phyloP scores from a whole-genome alignment of 1,284 basidiomycete species.

The Macrocystidia cucumis region DNA sequence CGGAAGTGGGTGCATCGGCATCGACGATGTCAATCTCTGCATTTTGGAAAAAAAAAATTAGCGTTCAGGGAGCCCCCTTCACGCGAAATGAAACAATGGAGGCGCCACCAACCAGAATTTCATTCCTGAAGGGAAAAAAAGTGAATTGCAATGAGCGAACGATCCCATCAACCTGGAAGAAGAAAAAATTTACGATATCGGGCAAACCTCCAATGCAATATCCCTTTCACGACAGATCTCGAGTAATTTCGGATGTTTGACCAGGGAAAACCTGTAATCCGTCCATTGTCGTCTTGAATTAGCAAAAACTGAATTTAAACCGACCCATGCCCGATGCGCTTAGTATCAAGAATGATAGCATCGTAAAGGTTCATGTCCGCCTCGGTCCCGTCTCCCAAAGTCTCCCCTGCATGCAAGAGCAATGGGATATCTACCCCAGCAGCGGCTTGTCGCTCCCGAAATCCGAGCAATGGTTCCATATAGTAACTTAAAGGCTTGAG shows the following conservation, averaged over 20 bases:
- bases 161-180: neutral
- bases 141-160: neutral
- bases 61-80: neutral
- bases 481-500: conserved; percentile 59
- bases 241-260: conserved; percentile 68
- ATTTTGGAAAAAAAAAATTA: neutral
- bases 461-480: conserved; percentile 51
- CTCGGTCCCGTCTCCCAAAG: conserved; percentile 60
- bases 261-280: conserved; percentile 50
- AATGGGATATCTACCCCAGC: conserved; percentile 65
- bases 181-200: conserved; percentile 45
- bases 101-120: conserved; percentile 44
- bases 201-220: conserved; percentile 66
- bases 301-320: conserved; percentile 7
- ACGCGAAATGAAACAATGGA: too few relatives aligned
- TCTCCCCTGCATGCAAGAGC: conserved; percentile 78
- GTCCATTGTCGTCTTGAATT: conserved; percentile 4
- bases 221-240: conserved; percentile 53
- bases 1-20: conserved; percentile 68
- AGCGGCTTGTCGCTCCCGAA: conserved; percentile 48
- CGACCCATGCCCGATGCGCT: conserved; percentile 74
- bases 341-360: conserved; percentile 69
- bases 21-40: conserved; percentile 65
- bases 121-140: conserved; percentile 36
- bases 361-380: conserved; percentile 75